These are phyloP conservation scores for Anisodus acutangulus DNA, from an alignment of 257 asterid genomes.

Conservation along the genomic window DNA sequence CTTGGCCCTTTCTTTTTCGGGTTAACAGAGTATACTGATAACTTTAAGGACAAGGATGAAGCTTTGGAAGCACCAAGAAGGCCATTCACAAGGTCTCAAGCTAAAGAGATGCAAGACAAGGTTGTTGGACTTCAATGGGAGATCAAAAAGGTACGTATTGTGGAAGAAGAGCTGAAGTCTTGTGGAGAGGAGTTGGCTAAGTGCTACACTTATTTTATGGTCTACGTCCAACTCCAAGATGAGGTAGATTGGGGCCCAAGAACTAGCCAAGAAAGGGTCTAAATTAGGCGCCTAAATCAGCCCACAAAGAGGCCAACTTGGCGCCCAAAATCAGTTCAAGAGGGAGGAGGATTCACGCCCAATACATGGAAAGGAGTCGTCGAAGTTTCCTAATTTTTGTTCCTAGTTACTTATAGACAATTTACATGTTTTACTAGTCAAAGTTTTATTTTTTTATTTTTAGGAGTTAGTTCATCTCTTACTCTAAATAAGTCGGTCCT, in stretches of 20 bases:
- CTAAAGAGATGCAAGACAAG: neutral
- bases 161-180: neutral
- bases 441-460: neutral
- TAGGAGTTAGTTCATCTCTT: neutral
- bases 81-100: conserved; percentile 10
- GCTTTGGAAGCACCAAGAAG: neutral
- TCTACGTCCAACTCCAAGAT: neutral
- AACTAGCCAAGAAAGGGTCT: neutral
- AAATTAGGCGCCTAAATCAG: neutral
- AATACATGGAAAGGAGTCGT: neutral
- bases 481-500: neutral
- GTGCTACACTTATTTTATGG: conserved; percentile 6
- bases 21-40: neutral
- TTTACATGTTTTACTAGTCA: neutral
- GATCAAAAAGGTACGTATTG: neutral
- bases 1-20: neutral
- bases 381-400: neutral
- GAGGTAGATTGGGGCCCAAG: neutral
- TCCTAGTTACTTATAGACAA: neutral
- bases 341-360: neutral
- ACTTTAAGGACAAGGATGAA: conserved; percentile 1
- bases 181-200: neutral
- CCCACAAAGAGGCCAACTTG: neutral
- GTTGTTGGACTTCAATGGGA: neutral
- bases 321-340: neutral